These are phyloP conservation scores for Salix udensis DNA, from an alignment of 345 rosid species.

Conservation along the genomic window DNA sequence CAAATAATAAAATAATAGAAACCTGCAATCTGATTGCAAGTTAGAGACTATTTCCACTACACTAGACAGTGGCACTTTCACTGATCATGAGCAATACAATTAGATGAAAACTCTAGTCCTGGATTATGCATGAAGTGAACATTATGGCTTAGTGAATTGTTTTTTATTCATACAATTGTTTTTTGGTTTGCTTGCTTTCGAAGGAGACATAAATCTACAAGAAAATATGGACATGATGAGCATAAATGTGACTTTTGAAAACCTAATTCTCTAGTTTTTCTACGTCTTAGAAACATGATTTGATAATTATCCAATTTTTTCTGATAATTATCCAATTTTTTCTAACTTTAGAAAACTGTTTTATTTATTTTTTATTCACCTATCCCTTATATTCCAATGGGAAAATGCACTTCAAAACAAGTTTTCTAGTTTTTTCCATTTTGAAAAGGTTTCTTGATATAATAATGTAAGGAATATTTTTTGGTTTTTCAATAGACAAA, in stretches of 20 bases:
- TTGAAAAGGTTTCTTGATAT: background rate
- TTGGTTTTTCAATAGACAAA: background rate
- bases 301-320: background rate
- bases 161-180: background rate
- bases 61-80: background rate
- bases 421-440: background rate
- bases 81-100: background rate
- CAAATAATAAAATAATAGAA: too few relatives aligned
- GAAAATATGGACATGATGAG: background rate
- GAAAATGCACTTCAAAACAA: background rate
- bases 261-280: background rate
- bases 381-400: background rate
- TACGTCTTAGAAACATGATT: background rate
- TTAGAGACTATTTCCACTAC: too few relatives aligned
- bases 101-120: background rate
- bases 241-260: background rate
- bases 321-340: background rate
- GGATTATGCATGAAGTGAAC: background rate
- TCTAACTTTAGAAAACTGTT: background rate
- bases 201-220: too few relatives aligned
- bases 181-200: background rate
- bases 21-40: too few relatives aligned
- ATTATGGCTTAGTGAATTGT: background rate
- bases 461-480: too few relatives aligned
- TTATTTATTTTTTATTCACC: background rate